phyloP scores from a whole-genome alignment of 1,284 basidiomycete genomes.

The Hypsizygus ulmarius region DNA sequence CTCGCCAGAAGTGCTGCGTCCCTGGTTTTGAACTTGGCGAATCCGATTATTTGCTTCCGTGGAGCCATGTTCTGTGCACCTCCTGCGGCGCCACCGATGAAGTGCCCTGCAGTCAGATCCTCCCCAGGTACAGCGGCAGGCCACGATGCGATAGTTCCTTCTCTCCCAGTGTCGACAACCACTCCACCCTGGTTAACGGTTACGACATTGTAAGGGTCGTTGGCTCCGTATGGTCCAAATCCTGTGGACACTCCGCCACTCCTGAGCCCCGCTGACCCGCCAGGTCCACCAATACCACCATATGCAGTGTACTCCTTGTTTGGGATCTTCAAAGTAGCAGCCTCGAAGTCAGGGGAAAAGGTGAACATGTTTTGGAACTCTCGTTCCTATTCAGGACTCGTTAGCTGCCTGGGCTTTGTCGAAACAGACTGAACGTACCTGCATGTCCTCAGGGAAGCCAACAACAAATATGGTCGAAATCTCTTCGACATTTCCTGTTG shows the following conservation, averaged over 20 bases:
- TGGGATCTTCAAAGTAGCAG: conserved; percentile 96
- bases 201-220: conserved; percentile 77
- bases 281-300: conserved; percentile 35
- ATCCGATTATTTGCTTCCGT: conserved; percentile 96
- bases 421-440: conserved; percentile 51
- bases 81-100: conserved; percentile 20
- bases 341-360: conserved; percentile 94
- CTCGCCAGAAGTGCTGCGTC: conserved; percentile 87
- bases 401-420: conserved; percentile 14
- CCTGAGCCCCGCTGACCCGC: conserved; percentile 12
- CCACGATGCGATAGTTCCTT: conserved; percentile 69
- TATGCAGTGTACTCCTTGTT: conserved; percentile 81
- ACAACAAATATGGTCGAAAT: conserved; percentile 99
- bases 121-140: conserved; percentile 41
- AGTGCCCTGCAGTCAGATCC: conserved; percentile 30
- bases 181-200: conserved; percentile 77
- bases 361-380: conserved; percentile 99
- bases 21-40: conserved; percentile 91
- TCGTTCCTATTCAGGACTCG: conserved; percentile 66
- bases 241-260: conserved; percentile 25
- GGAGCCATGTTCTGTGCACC: conserved; percentile 48
- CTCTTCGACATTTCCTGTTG: conserved; percentile 60
- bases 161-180: conserved; percentile 66
- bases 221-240: conserved; percentile 38
- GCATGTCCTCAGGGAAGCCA: conserved; percentile 98